These are phyloP conservation scores for Teunomyces atbi DNA, from an alignment of 805 yeast genomes.

Conservation along the genomic window DNA sequence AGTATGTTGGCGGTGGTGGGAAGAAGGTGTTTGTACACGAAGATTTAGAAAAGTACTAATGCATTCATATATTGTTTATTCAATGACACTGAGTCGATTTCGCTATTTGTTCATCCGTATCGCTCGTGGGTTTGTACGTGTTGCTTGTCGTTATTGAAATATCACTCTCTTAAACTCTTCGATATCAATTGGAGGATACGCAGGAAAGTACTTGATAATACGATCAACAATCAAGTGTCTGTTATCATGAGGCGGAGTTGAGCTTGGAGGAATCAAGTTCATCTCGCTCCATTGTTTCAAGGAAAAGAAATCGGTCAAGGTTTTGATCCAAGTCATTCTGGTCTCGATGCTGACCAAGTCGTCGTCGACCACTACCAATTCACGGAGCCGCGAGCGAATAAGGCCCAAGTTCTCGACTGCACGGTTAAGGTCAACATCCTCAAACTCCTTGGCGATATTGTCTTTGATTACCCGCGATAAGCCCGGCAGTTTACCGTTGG, in stretches of 20 bases:
- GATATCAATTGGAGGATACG: slow-evolving; percentile 41
- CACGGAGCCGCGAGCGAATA: slow-evolving; percentile 51
- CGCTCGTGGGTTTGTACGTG: no score
- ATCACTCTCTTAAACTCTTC: slow-evolving; percentile 11
- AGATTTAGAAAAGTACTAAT: slow-evolving; percentile 24
- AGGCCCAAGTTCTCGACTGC: slow-evolving; percentile 63
- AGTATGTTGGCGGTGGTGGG: slow-evolving; percentile 94
- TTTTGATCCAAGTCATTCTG: slow-evolving; percentile 72
- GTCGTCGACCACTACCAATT: slow-evolving; percentile 38
- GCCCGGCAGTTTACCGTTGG: slow-evolving; percentile 81
- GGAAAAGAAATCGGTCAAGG: slow-evolving; percentile 57
- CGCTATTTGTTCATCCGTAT: no score
- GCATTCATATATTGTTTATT: no score
- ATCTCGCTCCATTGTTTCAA: slow-evolving; percentile 58
- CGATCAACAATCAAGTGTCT: slow-evolving; percentile 25
- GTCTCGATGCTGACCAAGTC: slow-evolving; percentile 50
- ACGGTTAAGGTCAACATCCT: slow-evolving; percentile 46
- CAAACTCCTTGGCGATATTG: slow-evolving; percentile 51
- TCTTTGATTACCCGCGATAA: slow-evolving; percentile 54
- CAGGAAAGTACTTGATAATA: slow-evolving; percentile 50
- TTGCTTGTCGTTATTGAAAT: not conserved
- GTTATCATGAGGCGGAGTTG: slow-evolving; percentile 16
- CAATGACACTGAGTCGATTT: no score
- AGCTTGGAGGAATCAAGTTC: slow-evolving; percentile 29
- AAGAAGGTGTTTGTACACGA: slow-evolving; percentile 72